Conservation (phyloP, 169 alveolate genomes). For the Cryptosporidium xiaoi region DNA sequence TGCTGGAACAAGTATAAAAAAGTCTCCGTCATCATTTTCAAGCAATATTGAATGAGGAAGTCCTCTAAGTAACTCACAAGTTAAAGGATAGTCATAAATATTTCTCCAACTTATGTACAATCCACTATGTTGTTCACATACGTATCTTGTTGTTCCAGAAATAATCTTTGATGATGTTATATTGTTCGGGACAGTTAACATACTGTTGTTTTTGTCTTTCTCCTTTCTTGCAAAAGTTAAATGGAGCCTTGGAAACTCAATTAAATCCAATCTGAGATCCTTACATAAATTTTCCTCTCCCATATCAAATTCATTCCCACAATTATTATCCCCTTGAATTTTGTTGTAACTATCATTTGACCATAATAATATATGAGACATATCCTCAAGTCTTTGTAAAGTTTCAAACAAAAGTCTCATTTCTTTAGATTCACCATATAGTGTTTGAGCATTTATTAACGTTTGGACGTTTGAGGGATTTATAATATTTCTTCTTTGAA, state of each 20-base stretch:
- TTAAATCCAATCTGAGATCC: constrained; percentile 22
- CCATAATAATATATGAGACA: constrained; percentile 71
- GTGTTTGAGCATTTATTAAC: constrained; percentile 35
- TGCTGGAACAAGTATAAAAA: constrained; percentile 77
- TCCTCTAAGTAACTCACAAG: constrained; percentile 75
- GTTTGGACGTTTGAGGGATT: constrained; percentile 47
- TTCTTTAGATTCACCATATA: constrained; percentile 33
- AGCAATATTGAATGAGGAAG: constrained; percentile 76
- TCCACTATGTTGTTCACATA: constrained; percentile 80
- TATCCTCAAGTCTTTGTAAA: constrained; percentile 65
- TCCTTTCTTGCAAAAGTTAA: constrained; percentile 60
- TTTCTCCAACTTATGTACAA: constrained; percentile 75
- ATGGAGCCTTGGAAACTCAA: constrained; percentile 75
- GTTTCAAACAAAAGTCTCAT: constrained; percentile 12
- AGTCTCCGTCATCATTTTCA: constrained; percentile 79
- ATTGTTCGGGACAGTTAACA: constrained; percentile 20
- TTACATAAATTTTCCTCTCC: background rate
- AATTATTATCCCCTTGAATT: background rate
- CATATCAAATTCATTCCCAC: background rate
- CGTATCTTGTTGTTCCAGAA: constrained; percentile 61
- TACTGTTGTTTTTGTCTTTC: constrained; percentile 15
- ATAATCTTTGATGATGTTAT: background rate
- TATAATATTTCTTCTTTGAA: constrained; percentile 43
- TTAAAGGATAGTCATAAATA: constrained; percentile 71
- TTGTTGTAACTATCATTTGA: constrained; percentile 1